Evolutionary conservation across 306 rosid genomes (phyloP).

Genomic region (Vigna unguiculata): DNA sequence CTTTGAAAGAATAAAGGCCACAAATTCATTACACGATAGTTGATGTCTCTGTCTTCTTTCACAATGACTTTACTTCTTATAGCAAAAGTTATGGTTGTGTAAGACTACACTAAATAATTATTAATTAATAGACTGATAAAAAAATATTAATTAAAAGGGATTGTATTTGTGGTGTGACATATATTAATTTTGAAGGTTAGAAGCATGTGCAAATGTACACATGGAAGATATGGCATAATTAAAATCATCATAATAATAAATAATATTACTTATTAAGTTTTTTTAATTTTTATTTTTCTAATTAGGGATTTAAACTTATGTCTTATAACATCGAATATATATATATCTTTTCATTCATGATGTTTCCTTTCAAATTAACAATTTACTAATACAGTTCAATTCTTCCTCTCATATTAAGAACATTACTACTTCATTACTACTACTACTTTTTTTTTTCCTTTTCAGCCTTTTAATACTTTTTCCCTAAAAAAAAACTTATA

Average conservation of each 20-base stretch:
- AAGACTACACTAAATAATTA: background rate
- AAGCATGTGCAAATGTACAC: constrained; percentile 7
- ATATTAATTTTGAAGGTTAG: constrained; percentile 17
- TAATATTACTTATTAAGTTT: background rate
- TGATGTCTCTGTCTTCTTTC: background rate
- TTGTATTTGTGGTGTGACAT: background rate
- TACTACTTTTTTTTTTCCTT: no score
- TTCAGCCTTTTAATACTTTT: no score
- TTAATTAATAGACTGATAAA: no score
- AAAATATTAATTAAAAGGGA: background rate
- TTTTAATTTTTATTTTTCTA: background rate
- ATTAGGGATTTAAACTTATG: no score
- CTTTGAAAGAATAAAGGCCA: background rate
- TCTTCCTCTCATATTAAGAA: no score
- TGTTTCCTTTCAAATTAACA: no score
- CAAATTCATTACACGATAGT: background rate
- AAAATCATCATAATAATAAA: background rate
- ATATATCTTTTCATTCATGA: no score
- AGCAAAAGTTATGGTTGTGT: constrained; percentile 15
- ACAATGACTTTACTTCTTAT: background rate
- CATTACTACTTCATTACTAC: no score
- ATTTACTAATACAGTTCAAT: no score
- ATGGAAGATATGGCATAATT: background rate
- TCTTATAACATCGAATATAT: no score
- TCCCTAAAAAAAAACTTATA: no score